Evolutionary conservation across 2,329 filamentous ascomycete species (phyloP).

Genomic region (Microsporum ferrugineum): DNA sequence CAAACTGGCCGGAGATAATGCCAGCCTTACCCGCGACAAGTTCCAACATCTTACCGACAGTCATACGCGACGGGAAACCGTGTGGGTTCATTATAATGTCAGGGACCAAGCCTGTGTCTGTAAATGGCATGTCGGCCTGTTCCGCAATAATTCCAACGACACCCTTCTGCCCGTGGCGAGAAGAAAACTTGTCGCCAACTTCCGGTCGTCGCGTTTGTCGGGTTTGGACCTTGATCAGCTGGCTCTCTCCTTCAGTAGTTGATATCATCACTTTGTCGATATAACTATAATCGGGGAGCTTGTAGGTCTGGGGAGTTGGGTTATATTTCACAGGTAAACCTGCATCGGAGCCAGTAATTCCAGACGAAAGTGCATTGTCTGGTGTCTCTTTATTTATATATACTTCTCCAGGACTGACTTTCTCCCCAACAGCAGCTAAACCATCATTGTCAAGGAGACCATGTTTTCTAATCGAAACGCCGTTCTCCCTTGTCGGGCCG

Average conservation of each 20-base stretch:
- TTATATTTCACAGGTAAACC: conserved; percentile 36
- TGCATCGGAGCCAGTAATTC: conserved; percentile 49
- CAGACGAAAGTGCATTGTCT: conserved; percentile 61
- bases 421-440: conserved; percentile 72
- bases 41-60: conserved; percentile 93
- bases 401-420: conserved; percentile 65
- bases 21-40: conserved; percentile 90
- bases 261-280: conserved; percentile 96
- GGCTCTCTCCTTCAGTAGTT: conserved; percentile 72
- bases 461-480: conserved; percentile 55
- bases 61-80: conserved; percentile 99
- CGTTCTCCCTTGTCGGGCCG: conserved; percentile 53
- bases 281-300: conserved; percentile 70
- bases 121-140: conserved; percentile 94
- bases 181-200: conserved; percentile 96
- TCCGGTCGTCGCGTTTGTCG: conserved; percentile 92
- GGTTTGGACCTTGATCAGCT: conserved; percentile 86
- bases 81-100: conserved; percentile 99
- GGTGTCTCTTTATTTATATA: conserved; percentile 87
- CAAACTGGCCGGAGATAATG: conserved; percentile 68
- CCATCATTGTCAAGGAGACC: conserved; percentile 72
- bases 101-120: conserved; percentile 77
- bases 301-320: conserved; percentile 54
- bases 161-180: conserved; percentile 94
- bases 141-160: conserved; percentile 94